phyloP scores from a whole-genome alignment of 1,284 basidiomycete genomes.

The Heliocybe sulcata region DNA sequence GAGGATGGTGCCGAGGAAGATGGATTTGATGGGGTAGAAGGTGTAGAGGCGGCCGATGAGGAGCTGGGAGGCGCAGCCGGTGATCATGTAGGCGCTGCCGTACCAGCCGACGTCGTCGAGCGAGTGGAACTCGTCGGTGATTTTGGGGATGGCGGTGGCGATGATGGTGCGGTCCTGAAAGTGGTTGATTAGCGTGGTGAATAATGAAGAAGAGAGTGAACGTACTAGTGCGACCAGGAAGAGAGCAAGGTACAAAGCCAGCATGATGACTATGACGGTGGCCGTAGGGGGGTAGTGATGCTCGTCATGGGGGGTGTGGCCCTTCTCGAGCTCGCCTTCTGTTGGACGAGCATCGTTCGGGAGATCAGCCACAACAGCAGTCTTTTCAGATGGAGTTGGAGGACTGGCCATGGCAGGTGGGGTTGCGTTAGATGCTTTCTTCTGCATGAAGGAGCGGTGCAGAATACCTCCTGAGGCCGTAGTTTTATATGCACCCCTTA shows the following conservation, averaged over 20 bases:
- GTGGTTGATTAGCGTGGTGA: not conserved
- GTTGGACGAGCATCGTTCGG: not conserved
- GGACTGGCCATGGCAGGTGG: no score
- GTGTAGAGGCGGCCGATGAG: conserved; percentile 20
- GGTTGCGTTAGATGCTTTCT: no score
- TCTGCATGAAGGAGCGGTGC: no score
- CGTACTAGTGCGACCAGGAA: not conserved
- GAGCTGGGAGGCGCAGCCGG: conserved; percentile 6
- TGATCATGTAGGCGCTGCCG: conserved; percentile 21
- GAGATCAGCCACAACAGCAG: no score
- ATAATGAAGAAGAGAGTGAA: not conserved
- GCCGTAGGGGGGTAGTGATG: not conserved
- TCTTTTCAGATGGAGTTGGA: no score
- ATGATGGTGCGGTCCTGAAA: not conserved
- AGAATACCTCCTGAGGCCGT: conserved; percentile 29
- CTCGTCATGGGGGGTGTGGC: not conserved
- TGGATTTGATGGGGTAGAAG: conserved; percentile 30
- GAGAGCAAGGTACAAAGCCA: not conserved
- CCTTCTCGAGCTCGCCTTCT: not conserved
- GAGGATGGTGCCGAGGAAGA: conserved; percentile 33
- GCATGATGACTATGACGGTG: not conserved
- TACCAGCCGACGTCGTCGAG: conserved; percentile 27
- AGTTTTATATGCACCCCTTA: no score
- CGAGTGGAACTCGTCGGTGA: conserved; percentile 34
- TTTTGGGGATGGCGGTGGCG: conserved; percentile 30